phyloP scores from a whole-genome alignment of 1,284 basidiomycete species.

The Apiotrichum mycotoxinovorans region DNA sequence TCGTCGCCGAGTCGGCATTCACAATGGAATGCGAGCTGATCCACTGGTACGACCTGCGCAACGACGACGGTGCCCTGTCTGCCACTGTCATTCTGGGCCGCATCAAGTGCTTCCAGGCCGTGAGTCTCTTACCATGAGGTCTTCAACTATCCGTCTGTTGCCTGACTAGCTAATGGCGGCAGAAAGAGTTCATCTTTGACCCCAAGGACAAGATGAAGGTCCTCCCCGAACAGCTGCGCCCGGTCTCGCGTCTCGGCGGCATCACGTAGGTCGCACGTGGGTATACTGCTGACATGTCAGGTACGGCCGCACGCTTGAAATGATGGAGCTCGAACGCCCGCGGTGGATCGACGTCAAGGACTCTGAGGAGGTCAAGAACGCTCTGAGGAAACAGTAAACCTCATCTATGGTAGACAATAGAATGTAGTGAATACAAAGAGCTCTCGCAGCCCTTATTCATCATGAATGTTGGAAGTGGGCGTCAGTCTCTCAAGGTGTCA shows the following conservation, averaged over 20 bases:
- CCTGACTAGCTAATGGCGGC: constrained; percentile 17
- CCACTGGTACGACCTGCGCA: constrained; percentile 58
- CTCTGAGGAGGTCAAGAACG: constrained; percentile 28
- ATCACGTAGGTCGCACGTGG: constrained; percentile 31
- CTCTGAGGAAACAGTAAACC: constrained; percentile 1
- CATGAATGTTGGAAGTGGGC: too few species aligned
- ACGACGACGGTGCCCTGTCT: constrained; percentile 51
- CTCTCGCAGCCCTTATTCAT: too few species aligned
- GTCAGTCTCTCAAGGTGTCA: too few species aligned
- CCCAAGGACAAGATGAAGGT: constrained; percentile 48
- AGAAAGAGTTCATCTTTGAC: constrained; percentile 58
- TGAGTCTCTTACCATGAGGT: too few species aligned
- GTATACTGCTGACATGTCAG: constrained; percentile 52
- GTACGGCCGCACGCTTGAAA: constrained; percentile 50
- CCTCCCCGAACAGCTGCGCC: constrained; percentile 55
- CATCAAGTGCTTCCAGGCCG: constrained; percentile 62
- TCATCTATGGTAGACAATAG: neutral
- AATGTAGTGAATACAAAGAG: neutral
- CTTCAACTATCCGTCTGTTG: too few species aligned
- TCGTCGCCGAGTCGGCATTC: constrained; percentile 67
- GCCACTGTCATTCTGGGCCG: constrained; percentile 63
- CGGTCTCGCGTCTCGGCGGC: constrained; percentile 64
- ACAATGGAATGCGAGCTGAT: constrained; percentile 68
- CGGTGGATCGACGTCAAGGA: constrained; percentile 59
- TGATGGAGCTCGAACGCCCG: constrained; percentile 55